phyloP scores from a whole-genome alignment of 2,329 filamentous ascomycete species.

The Cladosporium sp. region DNA sequence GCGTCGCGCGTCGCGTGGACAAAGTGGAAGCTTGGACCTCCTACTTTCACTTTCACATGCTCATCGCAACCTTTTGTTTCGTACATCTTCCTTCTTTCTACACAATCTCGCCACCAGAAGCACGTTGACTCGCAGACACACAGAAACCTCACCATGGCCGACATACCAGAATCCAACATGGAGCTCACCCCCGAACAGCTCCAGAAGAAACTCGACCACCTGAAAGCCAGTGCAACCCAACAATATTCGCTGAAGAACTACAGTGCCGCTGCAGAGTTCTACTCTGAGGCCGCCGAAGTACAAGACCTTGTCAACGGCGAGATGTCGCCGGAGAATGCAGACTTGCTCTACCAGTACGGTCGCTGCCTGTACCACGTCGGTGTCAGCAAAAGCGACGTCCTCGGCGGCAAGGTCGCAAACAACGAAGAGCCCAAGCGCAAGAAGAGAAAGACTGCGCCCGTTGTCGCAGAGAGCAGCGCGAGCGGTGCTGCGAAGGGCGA shows the following conservation, averaged over 20 bases:
- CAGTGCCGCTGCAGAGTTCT: conserved; percentile 77
- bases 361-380: conserved; percentile 91
- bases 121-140: neutral
- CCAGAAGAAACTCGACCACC: conserved; percentile 50
- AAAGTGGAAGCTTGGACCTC: neutral
- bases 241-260: conserved; percentile 90
- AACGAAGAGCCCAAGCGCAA: conserved; percentile 51
- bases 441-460: conserved; percentile 35
- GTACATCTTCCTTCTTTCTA: neutral
- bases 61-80: neutral
- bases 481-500: conserved; percentile 29
- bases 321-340: conserved; percentile 83
- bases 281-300: conserved; percentile 81
- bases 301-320: conserved; percentile 92
- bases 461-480: conserved; percentile 18
- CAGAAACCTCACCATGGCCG: neutral
- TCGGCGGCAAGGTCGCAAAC: conserved; percentile 70
- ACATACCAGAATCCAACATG: neutral
- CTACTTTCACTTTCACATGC: conserved; percentile 6
- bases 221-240: conserved; percentile 74
- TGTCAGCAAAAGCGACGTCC: conserved; percentile 87
- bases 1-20: neutral
- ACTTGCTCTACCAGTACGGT: conserved; percentile 91
- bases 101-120: neutral
- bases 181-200: conserved; percentile 14